A percentile compares a stretch with the other conserved stretches of the same genome.
phyloP scores from a whole-genome alignment of 1,284 basidiomycete genomes.

The Kalmanozyma brasiliensis region DNA sequence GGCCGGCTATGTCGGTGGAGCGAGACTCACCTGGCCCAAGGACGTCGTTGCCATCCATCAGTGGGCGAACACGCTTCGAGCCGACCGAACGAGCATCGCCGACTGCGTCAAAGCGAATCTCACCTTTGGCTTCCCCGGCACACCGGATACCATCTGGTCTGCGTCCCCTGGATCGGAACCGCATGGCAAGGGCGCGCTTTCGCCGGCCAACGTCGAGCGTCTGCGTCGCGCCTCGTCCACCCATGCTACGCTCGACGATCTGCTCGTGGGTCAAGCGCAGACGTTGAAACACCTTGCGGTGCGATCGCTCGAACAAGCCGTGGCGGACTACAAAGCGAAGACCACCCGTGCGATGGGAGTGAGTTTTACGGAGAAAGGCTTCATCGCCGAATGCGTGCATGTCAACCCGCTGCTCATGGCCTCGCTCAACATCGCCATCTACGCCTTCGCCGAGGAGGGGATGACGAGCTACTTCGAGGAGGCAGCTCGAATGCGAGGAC shows the following conservation, averaged over 20 bases:
- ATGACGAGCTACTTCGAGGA: conserved; percentile 41
- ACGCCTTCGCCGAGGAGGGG: conserved; percentile 40
- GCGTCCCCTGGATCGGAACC: conserved; percentile 22
- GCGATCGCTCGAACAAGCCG: conserved; percentile 30
- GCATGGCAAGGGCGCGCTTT: conserved; percentile 9
- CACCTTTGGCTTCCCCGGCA: conserved; percentile 16
- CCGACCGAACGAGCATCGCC: conserved; percentile 30
- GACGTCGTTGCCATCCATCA: conserved; percentile 43
- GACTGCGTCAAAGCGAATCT: conserved; percentile 40
- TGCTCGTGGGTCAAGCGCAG: conserved; percentile 39
- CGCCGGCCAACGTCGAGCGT: conserved; percentile 35
- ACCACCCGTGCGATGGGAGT: conserved; percentile 21
- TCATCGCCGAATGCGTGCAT: conserved; percentile 17
- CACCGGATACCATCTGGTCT: conserved; percentile 40
- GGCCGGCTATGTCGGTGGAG: conserved; percentile 38
- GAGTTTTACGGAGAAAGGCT: conserved; percentile 37
- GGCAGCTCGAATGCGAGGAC: conserved; percentile 20
- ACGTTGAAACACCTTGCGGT: conserved; percentile 37
- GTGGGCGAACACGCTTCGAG: conserved; percentile 37
- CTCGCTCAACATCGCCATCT: conserved; percentile 42
- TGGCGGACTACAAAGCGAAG: conserved; percentile 29
- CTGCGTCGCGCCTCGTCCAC: conserved; percentile 19
- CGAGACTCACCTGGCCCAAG: conserved; percentile 36
- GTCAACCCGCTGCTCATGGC: conserved; percentile 37
- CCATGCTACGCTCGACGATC: conserved; percentile 37